Conservation (phyloP, 208 protist species). For the Crithidia fasciculata region DNA sequence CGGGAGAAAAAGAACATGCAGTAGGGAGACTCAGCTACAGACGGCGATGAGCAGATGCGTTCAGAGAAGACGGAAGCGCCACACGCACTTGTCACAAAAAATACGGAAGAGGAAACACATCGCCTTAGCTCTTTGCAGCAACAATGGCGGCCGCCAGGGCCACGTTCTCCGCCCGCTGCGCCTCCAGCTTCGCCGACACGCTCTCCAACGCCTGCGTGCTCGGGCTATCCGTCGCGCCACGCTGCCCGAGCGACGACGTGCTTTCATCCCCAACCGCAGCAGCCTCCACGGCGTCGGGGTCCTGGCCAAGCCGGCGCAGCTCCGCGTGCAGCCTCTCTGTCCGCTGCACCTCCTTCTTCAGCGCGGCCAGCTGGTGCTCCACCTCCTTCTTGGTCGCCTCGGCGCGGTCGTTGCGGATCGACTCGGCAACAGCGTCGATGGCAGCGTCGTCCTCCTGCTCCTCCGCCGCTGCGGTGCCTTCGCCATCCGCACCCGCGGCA, state of each 20-base stretch:
- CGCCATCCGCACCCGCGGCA: conserved; percentile 15
- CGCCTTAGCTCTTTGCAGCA: not conserved
- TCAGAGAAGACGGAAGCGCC: too few species aligned
- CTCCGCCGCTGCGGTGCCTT: conserved; percentile 13
- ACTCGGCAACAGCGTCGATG: conserved; percentile 41
- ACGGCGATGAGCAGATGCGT: too few species aligned
- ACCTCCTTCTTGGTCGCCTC: conserved; percentile 9
- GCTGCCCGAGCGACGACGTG: conserved; percentile 12
- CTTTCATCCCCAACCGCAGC: conserved; percentile 5
- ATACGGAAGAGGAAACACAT: too few species aligned
- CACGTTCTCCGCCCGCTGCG: conserved; percentile 10
- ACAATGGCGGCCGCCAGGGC: conserved; percentile 5
- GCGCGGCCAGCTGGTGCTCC: conserved; percentile 18
- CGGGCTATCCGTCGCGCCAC: conserved; percentile 9
- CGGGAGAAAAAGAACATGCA: too few species aligned
- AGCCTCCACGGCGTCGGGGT: conserved; percentile 12
- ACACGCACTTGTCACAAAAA: not conserved
- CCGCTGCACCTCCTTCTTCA: conserved; percentile 18
- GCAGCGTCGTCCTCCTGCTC: conserved; percentile 27
- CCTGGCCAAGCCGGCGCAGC: conserved; percentile 12
- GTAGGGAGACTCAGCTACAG: too few species aligned
- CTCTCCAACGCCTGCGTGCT: conserved; percentile 12
- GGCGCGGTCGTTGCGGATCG: conserved; percentile 39
- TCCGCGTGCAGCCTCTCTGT: conserved; percentile 20
- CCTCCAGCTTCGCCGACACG: conserved; percentile 10